A percentile compares a stretch with the other conserved stretches of the same genome.
Evolutionary conservation across 306 rosid species (phyloP).

Genomic region (Cicer judaicum): DNA sequence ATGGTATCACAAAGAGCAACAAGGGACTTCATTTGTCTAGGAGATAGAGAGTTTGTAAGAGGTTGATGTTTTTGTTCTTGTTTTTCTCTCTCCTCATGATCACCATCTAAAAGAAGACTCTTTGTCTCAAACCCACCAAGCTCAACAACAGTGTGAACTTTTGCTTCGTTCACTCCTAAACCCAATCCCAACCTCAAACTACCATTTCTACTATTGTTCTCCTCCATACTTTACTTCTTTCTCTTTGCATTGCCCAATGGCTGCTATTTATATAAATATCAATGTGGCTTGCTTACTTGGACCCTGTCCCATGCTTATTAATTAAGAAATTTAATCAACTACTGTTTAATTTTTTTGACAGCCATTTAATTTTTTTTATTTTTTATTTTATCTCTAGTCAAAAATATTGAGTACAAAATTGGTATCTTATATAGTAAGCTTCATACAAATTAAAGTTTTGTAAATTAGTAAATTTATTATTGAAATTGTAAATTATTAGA

Average conservation of each 20-base stretch:
- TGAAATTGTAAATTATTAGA: no score
- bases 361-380: no score
- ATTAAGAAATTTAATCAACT: no score
- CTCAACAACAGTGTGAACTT: conserved; percentile 51
- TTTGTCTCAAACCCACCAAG: conserved; percentile 39
- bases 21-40: conserved; percentile 66
- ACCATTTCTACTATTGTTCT: conserved; percentile 31
- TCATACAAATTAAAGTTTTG: no score
- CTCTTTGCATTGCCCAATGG: not conserved
- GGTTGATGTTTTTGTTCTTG: not conserved
- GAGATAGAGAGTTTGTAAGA: conserved; percentile 50
- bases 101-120: conserved; percentile 34
- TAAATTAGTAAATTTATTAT: no score
- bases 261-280: not conserved
- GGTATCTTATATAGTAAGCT: no score
- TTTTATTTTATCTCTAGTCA: no score
- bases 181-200: conserved; percentile 39
- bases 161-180: conserved; percentile 27
- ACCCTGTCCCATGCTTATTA: no score
- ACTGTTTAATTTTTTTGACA: no score
- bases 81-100: conserved; percentile 14
- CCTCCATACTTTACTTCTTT: conserved; percentile 41
- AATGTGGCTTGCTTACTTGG: not conserved
- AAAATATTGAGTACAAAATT: no score
- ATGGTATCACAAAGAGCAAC: conserved; percentile 69